A percentile compares a stretch with the other conserved stretches of the same genome.
phyloP scores from a whole-genome alignment of 495 filamentous ascomycete genomes.

The Chaetomium fimeti region DNA sequence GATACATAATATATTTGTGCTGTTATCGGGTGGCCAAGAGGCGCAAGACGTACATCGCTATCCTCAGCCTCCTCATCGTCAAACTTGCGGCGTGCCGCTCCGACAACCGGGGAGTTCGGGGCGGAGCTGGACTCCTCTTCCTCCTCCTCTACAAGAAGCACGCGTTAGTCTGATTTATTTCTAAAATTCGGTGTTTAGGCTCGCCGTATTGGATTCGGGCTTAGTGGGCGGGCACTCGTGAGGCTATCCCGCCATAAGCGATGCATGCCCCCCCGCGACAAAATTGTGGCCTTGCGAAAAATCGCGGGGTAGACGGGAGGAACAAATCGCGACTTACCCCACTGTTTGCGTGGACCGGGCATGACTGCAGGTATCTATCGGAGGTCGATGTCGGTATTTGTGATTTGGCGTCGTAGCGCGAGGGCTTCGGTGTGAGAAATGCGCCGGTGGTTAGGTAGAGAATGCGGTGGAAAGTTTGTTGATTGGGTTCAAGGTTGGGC shows the following conservation, averaged over 20 bases:
- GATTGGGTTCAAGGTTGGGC: slow-evolving; percentile 19
- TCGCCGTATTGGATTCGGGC: not conserved
- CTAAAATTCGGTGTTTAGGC: slow-evolving; percentile 11
- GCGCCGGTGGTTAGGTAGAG: not conserved
- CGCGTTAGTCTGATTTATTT: slow-evolving; percentile 36
- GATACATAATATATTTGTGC: not conserved
- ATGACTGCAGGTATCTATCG: slow-evolving; percentile 17
- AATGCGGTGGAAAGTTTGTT: not conserved
- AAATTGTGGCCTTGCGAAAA: slow-evolving; percentile 13
- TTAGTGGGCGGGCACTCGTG: not conserved
- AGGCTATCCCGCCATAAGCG: not conserved
- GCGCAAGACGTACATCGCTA: slow-evolving; percentile 62
- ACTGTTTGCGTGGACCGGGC: slow-evolving; percentile 36
- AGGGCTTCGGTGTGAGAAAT: not conserved
- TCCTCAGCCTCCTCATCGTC: slow-evolving; percentile 91
- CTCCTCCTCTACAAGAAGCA: slow-evolving; percentile 50
- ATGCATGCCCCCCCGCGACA: not conserved
- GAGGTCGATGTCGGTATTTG: no score
- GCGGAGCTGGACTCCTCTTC: slow-evolving; percentile 66
- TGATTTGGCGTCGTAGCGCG: not conserved
- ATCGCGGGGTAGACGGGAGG: slow-evolving; percentile 27
- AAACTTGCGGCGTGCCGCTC: slow-evolving; percentile 62
- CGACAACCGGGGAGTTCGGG: slow-evolving; percentile 58
- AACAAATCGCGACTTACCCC: slow-evolving; percentile 36
- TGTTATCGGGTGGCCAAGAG: not conserved